Percentiles rank a stretch among this genome's conserved stretches.
phyloP scores from a whole-genome alignment of 164 flowering plant species.

The Kingdonia uniflora region DNA sequence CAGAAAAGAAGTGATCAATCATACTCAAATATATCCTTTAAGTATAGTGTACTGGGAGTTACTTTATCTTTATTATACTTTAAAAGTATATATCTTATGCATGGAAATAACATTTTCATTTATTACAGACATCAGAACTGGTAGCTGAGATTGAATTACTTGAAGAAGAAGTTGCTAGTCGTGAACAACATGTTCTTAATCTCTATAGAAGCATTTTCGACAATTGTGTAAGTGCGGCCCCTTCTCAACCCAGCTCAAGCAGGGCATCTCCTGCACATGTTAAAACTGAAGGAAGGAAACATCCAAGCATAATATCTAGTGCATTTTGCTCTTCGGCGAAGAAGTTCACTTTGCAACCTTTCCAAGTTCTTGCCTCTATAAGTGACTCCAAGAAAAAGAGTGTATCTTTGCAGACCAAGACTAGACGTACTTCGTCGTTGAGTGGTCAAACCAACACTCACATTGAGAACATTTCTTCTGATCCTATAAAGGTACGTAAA shows the following conservation, averaged over 20 bases:
- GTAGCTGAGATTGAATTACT: constrained; percentile 75
- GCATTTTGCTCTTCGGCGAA: constrained; percentile 75
- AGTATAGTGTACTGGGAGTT: no score
- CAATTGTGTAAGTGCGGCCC: constrained; percentile 40
- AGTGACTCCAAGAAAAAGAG: constrained; percentile 40
- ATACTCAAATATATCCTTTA: no score
- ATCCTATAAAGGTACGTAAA: constrained; percentile 36
- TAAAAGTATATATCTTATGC: no score
- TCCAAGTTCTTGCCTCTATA: constrained; percentile 44
- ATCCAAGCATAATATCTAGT: constrained; percentile 69
- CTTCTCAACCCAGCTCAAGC: constrained; percentile 58
- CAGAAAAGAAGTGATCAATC: no score
- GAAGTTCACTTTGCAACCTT: constrained; percentile 49
- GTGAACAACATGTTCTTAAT: constrained; percentile 81
- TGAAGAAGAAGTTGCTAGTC: constrained; percentile 81
- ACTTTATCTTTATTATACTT: no score
- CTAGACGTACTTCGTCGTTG: constrained; percentile 25
- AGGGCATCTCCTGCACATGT: constrained; percentile 56
- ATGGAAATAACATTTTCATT: background rate
- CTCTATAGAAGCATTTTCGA: constrained; percentile 74
- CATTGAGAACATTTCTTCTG: constrained; percentile 19
- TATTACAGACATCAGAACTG: constrained; percentile 59
- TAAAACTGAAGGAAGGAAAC: constrained; percentile 46
- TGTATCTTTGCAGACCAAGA: constrained; percentile 25
- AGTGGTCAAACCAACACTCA: constrained; percentile 23